Percentiles rank a stretch among this genome's conserved stretches.
phyloP scores from a whole-genome alignment of 2,329 filamentous ascomycete genomes.

The Fusarium succisae region DNA sequence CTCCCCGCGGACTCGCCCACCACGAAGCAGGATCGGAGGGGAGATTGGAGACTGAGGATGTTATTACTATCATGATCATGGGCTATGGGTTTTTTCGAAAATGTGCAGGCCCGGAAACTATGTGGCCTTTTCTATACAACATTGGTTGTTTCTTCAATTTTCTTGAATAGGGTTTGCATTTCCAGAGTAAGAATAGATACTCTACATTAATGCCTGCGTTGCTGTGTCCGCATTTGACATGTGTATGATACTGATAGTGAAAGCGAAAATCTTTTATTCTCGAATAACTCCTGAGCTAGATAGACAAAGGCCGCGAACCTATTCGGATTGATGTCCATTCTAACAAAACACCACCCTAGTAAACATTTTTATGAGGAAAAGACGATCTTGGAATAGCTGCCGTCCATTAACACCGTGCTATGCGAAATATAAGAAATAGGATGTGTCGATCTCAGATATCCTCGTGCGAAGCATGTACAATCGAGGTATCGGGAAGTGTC shows the following conservation, averaged over 20 bases:
- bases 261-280: neutral
- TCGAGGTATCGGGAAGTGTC: constrained; percentile 3
- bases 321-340: neutral
- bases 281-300: neutral
- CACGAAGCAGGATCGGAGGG: constrained; percentile 11
- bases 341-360: neutral
- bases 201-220: constrained; percentile 14
- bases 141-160: constrained; percentile 27
- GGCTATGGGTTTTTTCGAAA: constrained; percentile 39
- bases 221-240: neutral
- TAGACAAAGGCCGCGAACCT: neutral
- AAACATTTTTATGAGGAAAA: neutral
- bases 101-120: constrained; percentile 24
- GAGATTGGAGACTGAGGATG: constrained; percentile 23
- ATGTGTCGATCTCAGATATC: constrained; percentile 15
- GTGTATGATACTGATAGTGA: neutral
- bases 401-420: constrained; percentile 39
- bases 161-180: constrained; percentile 41
- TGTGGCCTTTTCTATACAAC: constrained; percentile 33
- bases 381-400: neutral
- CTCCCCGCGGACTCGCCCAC: constrained; percentile 10
- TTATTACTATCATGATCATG: constrained; percentile 42
- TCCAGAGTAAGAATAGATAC: constrained; percentile 31
- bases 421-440: constrained; percentile 12
- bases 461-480: constrained; percentile 23